Base-by-base conservation (phyloP, 768 basidiomycete genomes). In the Serpula lacrymans region DNA sequence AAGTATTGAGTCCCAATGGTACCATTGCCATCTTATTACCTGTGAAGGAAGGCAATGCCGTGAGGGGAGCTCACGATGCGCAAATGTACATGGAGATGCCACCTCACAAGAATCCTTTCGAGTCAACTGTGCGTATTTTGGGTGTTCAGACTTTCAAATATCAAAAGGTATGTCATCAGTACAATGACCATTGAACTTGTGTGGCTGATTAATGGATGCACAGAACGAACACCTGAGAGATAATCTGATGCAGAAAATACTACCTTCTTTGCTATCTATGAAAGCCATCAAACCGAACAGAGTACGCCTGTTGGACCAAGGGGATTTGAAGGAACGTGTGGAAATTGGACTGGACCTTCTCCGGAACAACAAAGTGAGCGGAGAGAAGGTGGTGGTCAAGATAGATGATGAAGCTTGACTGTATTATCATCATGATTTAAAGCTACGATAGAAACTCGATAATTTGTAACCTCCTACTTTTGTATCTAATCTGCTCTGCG, bases 371-470 rank as follows among this genome's bases (percentile, higher is more conserved):
- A 64, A 70, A 52, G 53, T 75, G 31, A 74, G 69, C 27, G 74
- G 74, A 17, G 71, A 75, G 55, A 78, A 77, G 42, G 61, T 74
- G 2, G 53, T 77, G 2, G 62, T 77, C 1, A 68, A 69, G 45
- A 52, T 72, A 10, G 42, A 47, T n/a, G n/a, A n/a, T n/a, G n/a
- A n/a, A n/a, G n/a, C n/a, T n/a, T n/a, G n/a, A n/a, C n/a, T n/a
- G n/a, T n/a, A n/a, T n/a, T n/a, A n/a, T n/a, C n/a, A n/a, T n/a
- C n/a, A n/a, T n/a, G n/a, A n/a, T n/a, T n/a, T n/a, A n/a, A n/a
- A n/a, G n/a, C n/a, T n/a, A n/a, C n/a, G n/a, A n/a, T n/a, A n/a
- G n/a, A n/a, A n/a, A n/a, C n/a, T n/a, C n/a, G n/a, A n/a, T n/a
- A n/a, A n/a, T n/a, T n/a, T n/a, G n/a, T n/a, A n/a, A n/a, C n/a